Conservation (phyloP, 2,329 filamentous ascomycete species). For the Leptographium lundbergii region DNA sequence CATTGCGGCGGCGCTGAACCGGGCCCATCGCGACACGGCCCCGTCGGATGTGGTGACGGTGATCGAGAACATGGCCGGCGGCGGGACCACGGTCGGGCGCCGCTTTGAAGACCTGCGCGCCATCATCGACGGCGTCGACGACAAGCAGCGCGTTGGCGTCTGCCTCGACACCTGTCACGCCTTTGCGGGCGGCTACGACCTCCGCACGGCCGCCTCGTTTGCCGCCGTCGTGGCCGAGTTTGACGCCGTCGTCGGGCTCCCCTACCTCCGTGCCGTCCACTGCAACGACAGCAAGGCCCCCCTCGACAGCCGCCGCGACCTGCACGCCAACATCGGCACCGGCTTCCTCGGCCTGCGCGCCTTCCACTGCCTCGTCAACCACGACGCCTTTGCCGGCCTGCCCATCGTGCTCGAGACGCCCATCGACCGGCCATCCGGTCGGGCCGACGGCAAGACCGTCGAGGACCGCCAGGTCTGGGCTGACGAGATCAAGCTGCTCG, state of each 20-base stretch:
- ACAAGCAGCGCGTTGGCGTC: constrained; percentile 78
- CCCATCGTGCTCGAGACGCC: constrained; percentile 97
- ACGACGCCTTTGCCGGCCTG: constrained; percentile 58
- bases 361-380: constrained; percentile 87
- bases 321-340: constrained; percentile 93
- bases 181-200: constrained; percentile 87
- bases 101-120: constrained; percentile 77
- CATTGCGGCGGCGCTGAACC: constrained; percentile 73
- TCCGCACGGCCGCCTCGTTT: constrained; percentile 65
- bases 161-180: constrained; percentile 96
- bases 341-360: constrained; percentile 83
- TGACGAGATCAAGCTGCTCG: constrained; percentile 85
- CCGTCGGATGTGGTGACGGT: constrained; percentile 58
- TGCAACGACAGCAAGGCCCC: constrained; percentile 95
- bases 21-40: constrained; percentile 62
- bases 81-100: constrained; percentile 75
- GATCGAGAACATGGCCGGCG: constrained; percentile 90
- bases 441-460: constrained; percentile 46
- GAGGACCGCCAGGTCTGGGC: constrained; percentile 84
- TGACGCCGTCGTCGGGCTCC: constrained; percentile 60
- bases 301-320: constrained; percentile 64
- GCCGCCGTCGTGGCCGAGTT: constrained; percentile 62
- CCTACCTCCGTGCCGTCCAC: constrained; percentile 77
- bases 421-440: constrained; percentile 53
- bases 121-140: constrained; percentile 66